Evolutionary conservation across 306 rosid species (phyloP), one percentile per base, ranked within the genome.

Genomic region (Inga leiocalycina): DNA sequence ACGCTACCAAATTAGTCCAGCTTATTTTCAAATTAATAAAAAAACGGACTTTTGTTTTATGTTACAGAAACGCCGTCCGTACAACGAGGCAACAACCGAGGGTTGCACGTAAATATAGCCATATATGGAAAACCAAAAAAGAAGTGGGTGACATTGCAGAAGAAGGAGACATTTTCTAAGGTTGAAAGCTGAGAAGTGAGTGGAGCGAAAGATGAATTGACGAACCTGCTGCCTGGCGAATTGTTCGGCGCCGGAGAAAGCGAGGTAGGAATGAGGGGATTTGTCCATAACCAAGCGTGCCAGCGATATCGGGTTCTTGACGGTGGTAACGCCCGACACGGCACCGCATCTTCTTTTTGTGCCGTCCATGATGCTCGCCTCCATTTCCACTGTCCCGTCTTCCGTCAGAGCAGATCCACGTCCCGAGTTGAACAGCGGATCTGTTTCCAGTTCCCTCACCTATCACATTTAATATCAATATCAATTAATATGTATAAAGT

Each of bases 361-460:
- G 1, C 99, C 99, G 12, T 96, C 98, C 99, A 96, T 96, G 44
- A 96, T 96, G 80, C 98, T 94, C 4, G 99, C 97, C 74, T 96
- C 99, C 98, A 96, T 94, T 77, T 96, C 99, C 56, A 88, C 99
- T 22, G 90, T 96, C 11, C 99, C 98, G 2, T 96, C 85, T 13
- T 86, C 98, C 5, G 97, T 92, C 20, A 96, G 78, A 13, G 97
- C 97, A 3, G 99, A 94, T 83, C 98, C 99, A 62, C 98, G 95
- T 2, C 99, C 99, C 0, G 99, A 96, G 65, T 96, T 96, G 79
- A 94, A 96, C 64, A 92, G 46, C 0, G 99, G 99, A 85, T 96
- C 93, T 0, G 93, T 87, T 69, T 96, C 99, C 74, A 94, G 71
- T 76, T 94, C 92, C 74, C 94, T 83, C 22, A 94, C 97, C 99